Percentiles rank a stretch among this genome's conserved stretches.
Evolutionary conservation across 495 filamentous ascomycete genomes (phyloP).

Genomic region (Staphylotrichum longicolle): DNA sequence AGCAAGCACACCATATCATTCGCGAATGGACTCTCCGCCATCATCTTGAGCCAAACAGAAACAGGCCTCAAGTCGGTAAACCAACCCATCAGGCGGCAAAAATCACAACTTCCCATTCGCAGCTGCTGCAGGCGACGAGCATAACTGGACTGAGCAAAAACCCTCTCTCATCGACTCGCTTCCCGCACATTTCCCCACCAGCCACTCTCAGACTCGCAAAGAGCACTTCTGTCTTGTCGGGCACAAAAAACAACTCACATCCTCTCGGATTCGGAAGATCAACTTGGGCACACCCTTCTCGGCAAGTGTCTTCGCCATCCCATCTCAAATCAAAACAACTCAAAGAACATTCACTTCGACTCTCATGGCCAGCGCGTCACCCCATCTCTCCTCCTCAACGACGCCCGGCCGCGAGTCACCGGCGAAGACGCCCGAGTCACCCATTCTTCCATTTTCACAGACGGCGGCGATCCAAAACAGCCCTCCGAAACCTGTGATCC

Average conservation of each 20-base stretch:
- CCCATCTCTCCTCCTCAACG: constrained; percentile 19
- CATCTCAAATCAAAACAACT: neutral
- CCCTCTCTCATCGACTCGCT: neutral
- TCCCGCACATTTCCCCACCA: neutral
- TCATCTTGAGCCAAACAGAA: constrained; percentile 9
- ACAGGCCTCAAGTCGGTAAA: constrained; percentile 1
- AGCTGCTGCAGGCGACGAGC: constrained; percentile 3
- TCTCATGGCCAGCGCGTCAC: constrained; percentile 27
- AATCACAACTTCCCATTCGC: neutral
- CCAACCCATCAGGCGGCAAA: neutral
- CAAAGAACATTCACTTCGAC: constrained; percentile 3
- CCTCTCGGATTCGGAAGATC: neutral
- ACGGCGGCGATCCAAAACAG: constrained; percentile 12
- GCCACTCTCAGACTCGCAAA: neutral
- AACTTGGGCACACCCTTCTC: neutral
- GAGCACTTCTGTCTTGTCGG: constrained; percentile 1
- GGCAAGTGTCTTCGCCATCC: neutral
- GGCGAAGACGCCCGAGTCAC: constrained; percentile 25
- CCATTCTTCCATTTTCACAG: constrained; percentile 23
- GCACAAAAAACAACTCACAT: neutral
- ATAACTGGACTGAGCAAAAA: neutral
- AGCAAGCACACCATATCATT: constrained; percentile 4
- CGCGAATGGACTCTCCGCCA: constrained; percentile 4
- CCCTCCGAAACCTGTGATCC: constrained; percentile 10
- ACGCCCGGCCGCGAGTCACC: constrained; percentile 17